These are phyloP conservation scores for Fraxinus sp. DNA, from an alignment of 305 asterid species.

Conservation along the genomic window DNA sequence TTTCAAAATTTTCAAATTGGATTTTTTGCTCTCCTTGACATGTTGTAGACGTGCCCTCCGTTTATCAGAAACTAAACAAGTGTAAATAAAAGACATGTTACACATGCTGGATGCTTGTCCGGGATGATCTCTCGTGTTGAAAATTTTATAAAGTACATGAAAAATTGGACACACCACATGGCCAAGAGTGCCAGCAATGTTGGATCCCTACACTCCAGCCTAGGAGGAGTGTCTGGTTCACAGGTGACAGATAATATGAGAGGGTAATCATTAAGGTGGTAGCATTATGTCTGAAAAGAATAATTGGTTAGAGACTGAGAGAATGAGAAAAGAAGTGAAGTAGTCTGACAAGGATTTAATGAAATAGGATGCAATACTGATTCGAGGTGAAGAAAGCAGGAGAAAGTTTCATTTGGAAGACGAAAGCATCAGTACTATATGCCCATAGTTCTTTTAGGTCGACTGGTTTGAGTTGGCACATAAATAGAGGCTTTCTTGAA, in stretches of 20 bases:
- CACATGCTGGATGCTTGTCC: neutral
- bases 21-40: neutral
- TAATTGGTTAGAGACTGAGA: neutral
- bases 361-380: neutral
- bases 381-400: constrained; percentile 3
- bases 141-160: neutral
- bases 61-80: neutral
- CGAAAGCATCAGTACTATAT: neutral
- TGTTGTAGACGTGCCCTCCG: neutral
- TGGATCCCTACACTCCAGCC: neutral
- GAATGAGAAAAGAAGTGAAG: neutral
- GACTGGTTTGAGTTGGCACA: neutral
- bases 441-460: neutral
- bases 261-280: neutral
- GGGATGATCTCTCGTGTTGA: neutral
- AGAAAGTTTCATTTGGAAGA: neutral
- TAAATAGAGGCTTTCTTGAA: neutral
- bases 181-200: neutral
- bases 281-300: neutral
- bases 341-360: neutral
- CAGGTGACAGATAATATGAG: neutral
- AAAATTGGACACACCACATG: neutral
- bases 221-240: neutral
- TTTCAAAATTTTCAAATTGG: neutral
- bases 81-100: neutral